Percentiles rank a stretch among this genome's conserved stretches.
Evolutionary conservation across 495 filamentous ascomycete species (phyloP).

Genomic region (Hyaloscypha hepaticicola): DNA sequence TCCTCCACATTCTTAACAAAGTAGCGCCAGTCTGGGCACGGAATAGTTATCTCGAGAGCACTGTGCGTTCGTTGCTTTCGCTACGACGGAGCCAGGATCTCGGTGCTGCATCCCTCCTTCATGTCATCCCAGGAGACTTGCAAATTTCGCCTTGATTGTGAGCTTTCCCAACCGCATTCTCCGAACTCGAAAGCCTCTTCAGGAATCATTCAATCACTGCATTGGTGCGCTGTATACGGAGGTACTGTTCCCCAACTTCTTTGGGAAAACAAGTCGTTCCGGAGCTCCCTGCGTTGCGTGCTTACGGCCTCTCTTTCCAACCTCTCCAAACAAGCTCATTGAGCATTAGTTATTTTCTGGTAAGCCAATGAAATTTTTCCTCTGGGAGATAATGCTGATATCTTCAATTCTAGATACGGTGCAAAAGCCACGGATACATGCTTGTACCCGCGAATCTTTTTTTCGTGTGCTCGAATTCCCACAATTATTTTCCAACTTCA

Average conservation of each 20-base stretch:
- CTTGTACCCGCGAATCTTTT: background rate
- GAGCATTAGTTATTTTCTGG: background rate
- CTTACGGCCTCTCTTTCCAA: slow-evolving; percentile 13
- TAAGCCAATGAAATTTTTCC: background rate
- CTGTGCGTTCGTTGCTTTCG: slow-evolving; percentile 26
- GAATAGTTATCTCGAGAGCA: slow-evolving; percentile 3
- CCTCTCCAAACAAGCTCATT: slow-evolving; percentile 7
- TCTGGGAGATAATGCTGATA: slow-evolving; percentile 6
- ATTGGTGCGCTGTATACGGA: background rate
- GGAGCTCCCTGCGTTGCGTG: background rate
- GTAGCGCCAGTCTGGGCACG: slow-evolving; percentile 8
- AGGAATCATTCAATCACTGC: background rate
- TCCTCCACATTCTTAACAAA: slow-evolving; percentile 16
- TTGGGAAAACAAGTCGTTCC: background rate
- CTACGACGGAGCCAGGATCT: slow-evolving; percentile 14
- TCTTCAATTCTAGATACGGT: background rate
- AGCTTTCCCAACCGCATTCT: slow-evolving; percentile 11
- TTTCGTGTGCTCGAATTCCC: background rate
- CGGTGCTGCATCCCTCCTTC: slow-evolving; percentile 24
- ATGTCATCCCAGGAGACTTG: slow-evolving; percentile 21
- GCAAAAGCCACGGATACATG: background rate
- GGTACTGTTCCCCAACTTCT: background rate
- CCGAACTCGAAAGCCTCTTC: background rate
- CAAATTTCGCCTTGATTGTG: slow-evolving; percentile 18
- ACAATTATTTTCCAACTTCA: background rate